These are phyloP conservation scores for Medicago arabica DNA, from an alignment of 306 rosid genomes.

Conservation along the genomic window DNA sequence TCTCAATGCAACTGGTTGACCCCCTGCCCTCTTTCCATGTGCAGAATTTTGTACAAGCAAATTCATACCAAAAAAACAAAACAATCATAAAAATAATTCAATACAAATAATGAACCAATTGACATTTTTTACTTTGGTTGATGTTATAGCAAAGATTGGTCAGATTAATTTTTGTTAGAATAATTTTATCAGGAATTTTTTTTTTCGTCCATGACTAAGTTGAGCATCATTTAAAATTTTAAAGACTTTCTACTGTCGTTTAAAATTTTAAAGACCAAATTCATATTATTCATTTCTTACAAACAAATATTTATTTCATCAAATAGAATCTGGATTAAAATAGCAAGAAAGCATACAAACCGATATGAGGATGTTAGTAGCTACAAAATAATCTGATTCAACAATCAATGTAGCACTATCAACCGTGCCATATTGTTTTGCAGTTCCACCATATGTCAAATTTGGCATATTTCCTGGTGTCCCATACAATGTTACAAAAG, in stretches of 20 bases:
- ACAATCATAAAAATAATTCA: neutral
- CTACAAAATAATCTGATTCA: slow-evolving; percentile 1
- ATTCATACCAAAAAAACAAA: no score
- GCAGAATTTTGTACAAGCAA: slow-evolving; percentile 28
- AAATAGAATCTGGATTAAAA: no score
- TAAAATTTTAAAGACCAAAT: no score
- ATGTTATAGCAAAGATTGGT: neutral
- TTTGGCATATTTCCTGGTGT: slow-evolving; percentile 44
- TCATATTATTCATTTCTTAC: no score
- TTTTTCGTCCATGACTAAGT: no score
- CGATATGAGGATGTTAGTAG: slow-evolving; percentile 17
- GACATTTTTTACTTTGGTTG: neutral
- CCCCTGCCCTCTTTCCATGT: neutral
- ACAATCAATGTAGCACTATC: slow-evolving; percentile 55
- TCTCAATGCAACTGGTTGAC: slow-evolving; percentile 38
- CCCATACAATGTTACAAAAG: slow-evolving; percentile 60
- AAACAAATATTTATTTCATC: no score
- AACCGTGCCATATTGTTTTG: slow-evolving; percentile 57
- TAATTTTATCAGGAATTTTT: no score
- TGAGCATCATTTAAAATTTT: no score
- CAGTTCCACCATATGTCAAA: slow-evolving; percentile 51
- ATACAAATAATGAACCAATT: no score
- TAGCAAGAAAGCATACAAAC: slow-evolving; percentile 4
- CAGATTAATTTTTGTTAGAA: no score
- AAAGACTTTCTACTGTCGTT: no score